Percentiles rank a stretch among this genome's conserved stretches.
Evolutionary conservation across 2,329 filamentous ascomycete genomes (phyloP).

Genomic region (Fusarium pseudoanthophilum): DNA sequence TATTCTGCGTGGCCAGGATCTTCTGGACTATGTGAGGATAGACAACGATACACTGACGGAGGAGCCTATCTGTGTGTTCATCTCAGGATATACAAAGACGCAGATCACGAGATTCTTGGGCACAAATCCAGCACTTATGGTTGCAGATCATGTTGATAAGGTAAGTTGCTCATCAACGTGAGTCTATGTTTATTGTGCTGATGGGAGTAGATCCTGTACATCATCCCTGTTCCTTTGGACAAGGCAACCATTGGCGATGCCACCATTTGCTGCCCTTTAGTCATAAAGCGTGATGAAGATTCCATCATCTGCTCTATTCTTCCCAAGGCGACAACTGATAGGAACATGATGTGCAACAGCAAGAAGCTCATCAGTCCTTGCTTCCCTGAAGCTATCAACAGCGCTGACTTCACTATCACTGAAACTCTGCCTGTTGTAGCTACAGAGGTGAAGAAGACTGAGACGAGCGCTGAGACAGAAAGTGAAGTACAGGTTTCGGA

Average conservation of each 20-base stretch:
- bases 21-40: slow-evolving; percentile 8
- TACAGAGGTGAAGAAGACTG: fast-evolving
- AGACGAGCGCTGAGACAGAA: fast-evolving
- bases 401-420: background rate
- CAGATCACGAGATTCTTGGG: slow-evolving; percentile 2
- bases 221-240: slow-evolving; percentile 15
- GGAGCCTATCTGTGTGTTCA: slow-evolving; percentile 8
- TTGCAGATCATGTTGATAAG: slow-evolving; percentile 10
- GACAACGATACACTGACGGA: background rate
- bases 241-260: slow-evolving; percentile 15
- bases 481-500: background rate
- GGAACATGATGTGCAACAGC: background rate
- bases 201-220: slow-evolving; percentile 1
- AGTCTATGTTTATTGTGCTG: too few relatives aligned
- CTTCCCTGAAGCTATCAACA: slow-evolving; percentile 12
- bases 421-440: fast-evolving
- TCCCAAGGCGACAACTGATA: background rate
- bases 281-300: background rate
- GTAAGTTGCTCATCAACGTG: too few relatives aligned
- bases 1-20: fast-evolving
- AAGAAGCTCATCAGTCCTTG: background rate
- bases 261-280: slow-evolving; percentile 7
- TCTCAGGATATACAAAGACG: background rate
- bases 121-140: background rate
- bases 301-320: slow-evolving; percentile 10